phyloP scores from a whole-genome alignment of 495 filamentous ascomycete species.

The Penicillium longicatenatum region DNA sequence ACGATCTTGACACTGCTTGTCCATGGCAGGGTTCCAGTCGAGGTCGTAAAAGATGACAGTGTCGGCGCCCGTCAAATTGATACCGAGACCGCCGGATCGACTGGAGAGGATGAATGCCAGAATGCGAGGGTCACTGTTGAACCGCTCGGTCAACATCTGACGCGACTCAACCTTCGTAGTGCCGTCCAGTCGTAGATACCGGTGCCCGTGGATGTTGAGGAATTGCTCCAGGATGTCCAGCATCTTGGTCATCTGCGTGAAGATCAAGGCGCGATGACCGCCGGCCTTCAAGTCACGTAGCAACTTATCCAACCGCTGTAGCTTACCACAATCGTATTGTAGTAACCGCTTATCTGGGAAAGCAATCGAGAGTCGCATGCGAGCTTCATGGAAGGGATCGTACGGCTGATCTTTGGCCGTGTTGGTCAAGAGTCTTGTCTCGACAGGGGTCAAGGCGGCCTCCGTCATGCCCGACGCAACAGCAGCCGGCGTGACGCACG shows the following conservation, averaged over 20 bases:
- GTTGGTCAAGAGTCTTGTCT: constrained; percentile 53
- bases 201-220: constrained; percentile 96
- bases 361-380: constrained; percentile 89
- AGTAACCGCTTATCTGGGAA: constrained; percentile 95
- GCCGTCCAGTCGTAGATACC: constrained; percentile 93
- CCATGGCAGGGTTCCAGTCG: constrained; percentile 99
- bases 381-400: constrained; percentile 92
- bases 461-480: constrained; percentile 75
- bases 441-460: constrained; percentile 66
- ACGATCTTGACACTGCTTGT: constrained; percentile 98
- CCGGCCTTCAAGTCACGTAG: constrained; percentile 85
- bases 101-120: constrained; percentile 94
- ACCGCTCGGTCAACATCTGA: constrained; percentile 92
- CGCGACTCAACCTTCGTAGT: constrained; percentile 93
- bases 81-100: constrained; percentile 91
- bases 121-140: constrained; percentile 93
- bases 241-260: constrained; percentile 99
- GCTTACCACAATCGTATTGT: constrained; percentile 97
- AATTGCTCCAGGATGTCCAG: constrained; percentile 97
- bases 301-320: constrained; percentile 86
- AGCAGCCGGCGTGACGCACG: constrained; percentile 86
- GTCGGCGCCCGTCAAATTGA: constrained; percentile 95
- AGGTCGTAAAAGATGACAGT: constrained; percentile 99
- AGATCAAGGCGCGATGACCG: constrained; percentile 92
- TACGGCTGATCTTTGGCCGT: constrained; percentile 57